These are phyloP conservation scores for Exophiala dermatitidis DNA, from an alignment of 2,329 filamentous ascomycete species.

Conservation along the genomic window DNA sequence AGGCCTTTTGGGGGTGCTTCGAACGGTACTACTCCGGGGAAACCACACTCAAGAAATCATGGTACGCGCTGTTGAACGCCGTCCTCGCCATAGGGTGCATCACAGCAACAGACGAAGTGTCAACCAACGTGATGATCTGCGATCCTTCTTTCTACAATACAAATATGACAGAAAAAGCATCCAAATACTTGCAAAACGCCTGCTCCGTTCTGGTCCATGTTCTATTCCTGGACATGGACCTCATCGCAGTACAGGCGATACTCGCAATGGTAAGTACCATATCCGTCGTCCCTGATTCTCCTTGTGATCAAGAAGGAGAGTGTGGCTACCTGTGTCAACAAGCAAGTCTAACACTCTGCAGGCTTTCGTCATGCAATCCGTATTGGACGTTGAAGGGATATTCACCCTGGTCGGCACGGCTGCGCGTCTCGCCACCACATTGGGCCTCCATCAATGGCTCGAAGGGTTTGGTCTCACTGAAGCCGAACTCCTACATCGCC, in stretches of 20 bases:
- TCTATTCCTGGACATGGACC: conserved; percentile 3
- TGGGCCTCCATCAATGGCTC: conserved; percentile 11
- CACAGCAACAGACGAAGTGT: conserved; percentile 5
- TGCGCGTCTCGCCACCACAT: conserved; percentile 3
- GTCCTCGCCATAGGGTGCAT: conserved; percentile 11
- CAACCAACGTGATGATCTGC: neutral
- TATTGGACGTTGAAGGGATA: conserved; percentile 8
- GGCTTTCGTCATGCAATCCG: conserved; percentile 7
- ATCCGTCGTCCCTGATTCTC: neutral
- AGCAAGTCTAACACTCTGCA: neutral
- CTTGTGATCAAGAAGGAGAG: neutral
- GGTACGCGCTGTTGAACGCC: conserved; percentile 6
- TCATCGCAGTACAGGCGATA: conserved; percentile 8
- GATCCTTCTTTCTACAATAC: neutral
- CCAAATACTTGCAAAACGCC: conserved; percentile 14
- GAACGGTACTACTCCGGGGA: conserved; percentile 6
- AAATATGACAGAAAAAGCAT: neutral
- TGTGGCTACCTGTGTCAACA: too few relatives aligned
- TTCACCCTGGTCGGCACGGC: conserved; percentile 6
- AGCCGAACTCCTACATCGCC: conserved; percentile 10
- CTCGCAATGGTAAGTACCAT: conserved; percentile 9
- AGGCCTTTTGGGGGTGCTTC: conserved; percentile 3
- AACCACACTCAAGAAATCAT: neutral
- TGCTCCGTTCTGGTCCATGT: conserved; percentile 5
- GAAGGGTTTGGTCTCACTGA: conserved; percentile 11